phyloP scores from a whole-genome alignment of 305 asterid genomes.

The Fraxinus latifolia region DNA sequence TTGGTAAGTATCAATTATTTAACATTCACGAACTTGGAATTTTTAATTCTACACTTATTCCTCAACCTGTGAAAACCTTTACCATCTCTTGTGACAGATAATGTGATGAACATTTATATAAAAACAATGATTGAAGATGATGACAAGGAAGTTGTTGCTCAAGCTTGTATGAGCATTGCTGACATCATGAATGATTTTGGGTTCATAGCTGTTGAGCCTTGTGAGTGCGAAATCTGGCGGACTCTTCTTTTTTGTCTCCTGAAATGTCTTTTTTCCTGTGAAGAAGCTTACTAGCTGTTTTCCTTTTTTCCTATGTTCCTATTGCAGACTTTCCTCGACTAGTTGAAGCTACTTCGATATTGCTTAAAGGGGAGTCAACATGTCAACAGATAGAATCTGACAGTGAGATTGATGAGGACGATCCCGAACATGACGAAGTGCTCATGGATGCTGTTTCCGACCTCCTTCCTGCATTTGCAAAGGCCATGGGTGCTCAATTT shows the following conservation, averaged over 20 bases:
- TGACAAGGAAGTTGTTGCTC: slow-evolving; percentile 98
- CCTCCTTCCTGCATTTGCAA: slow-evolving; percentile 95
- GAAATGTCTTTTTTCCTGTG: slow-evolving; percentile 20
- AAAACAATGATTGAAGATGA: slow-evolving; percentile 91
- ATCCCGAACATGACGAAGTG: slow-evolving; percentile 88
- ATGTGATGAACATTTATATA: slow-evolving; percentile 74
- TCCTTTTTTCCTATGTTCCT: slow-evolving; percentile 17
- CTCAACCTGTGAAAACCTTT: slow-evolving; percentile 4
- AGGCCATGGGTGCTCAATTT: slow-evolving; percentile 84
- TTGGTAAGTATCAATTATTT: slow-evolving; percentile 54
- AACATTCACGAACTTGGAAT: slow-evolving; percentile 3
- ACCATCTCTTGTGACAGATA: slow-evolving; percentile 44
- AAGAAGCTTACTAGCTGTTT: slow-evolving; percentile 20
- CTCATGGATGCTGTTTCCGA: slow-evolving; percentile 99
- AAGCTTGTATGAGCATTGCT: slow-evolving; percentile 83
- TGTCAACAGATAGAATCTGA: slow-evolving; percentile 90
- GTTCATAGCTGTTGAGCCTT: slow-evolving; percentile 78
- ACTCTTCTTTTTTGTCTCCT: slow-evolving; percentile 10
- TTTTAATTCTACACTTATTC: slow-evolving; percentile 12
- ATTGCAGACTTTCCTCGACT: slow-evolving; percentile 61
- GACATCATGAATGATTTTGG: slow-evolving; percentile 85
- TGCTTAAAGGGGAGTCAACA: slow-evolving; percentile 77
- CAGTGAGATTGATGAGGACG: slow-evolving; percentile 78
- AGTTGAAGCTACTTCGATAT: slow-evolving; percentile 69
- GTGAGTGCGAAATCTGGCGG: slow-evolving; percentile 47